phyloP scores from a whole-genome alignment of 2,329 filamentous ascomycete genomes.

The Lecanicillium sp. region DNA sequence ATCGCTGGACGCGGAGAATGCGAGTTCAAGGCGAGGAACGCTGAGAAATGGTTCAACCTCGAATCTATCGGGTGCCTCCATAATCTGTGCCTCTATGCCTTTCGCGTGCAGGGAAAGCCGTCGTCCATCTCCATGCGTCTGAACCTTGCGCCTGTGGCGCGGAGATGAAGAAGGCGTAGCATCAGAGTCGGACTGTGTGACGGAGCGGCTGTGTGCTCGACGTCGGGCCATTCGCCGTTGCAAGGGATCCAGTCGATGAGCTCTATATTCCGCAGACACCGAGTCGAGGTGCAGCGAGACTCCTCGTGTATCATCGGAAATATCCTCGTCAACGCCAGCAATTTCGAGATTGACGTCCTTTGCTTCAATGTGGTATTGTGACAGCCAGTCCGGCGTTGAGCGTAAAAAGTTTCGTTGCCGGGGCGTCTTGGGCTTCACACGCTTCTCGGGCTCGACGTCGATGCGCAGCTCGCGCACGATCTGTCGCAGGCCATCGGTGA shows the following conservation, averaged over 20 bases:
- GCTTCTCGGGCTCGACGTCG: conserved; percentile 56
- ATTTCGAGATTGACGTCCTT: conserved; percentile 86
- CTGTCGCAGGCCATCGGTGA: conserved; percentile 84
- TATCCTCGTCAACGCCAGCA: conserved; percentile 76
- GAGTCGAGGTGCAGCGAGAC: conserved; percentile 80
- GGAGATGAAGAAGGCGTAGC: conserved; percentile 32
- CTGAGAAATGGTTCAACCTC: conserved; percentile 81
- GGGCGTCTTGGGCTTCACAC: conserved; percentile 37
- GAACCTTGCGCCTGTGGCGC: conserved; percentile 42
- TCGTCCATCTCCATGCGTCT: conserved; percentile 64
- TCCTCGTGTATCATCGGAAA: conserved; percentile 75
- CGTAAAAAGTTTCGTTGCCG: conserved; percentile 64
- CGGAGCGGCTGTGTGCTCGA: conserved; percentile 65
- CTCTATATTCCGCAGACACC: conserved; percentile 83
- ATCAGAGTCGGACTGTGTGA: conserved; percentile 62
- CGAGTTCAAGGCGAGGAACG: conserved; percentile 79
- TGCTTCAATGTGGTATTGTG: conserved; percentile 77
- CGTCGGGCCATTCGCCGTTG: conserved; percentile 55
- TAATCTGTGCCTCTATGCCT: conserved; percentile 81
- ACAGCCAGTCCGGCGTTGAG: conserved; percentile 73
- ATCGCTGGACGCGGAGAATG: conserved; percentile 78
- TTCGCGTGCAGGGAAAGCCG: conserved; percentile 73
- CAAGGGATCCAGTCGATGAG: conserved; percentile 63
- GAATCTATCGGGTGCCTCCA: conserved; percentile 78
- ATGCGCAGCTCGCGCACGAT: conserved; percentile 78